Base-by-base conservation (phyloP, 2,329 filamentous ascomycete species). In the Emmonsiellopsis sp. region DNA sequence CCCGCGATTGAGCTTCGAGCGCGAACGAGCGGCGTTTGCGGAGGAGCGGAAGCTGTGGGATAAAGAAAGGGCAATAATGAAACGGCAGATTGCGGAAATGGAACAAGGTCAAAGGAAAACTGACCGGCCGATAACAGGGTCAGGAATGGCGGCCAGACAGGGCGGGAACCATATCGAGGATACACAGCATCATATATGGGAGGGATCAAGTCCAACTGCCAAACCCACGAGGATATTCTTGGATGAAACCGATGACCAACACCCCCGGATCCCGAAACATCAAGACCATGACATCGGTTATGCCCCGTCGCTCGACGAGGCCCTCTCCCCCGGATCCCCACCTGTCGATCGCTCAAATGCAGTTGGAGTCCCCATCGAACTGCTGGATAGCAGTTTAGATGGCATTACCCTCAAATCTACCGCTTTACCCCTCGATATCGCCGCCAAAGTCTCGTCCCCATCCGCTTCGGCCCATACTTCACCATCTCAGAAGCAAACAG, bases 321-420 rank as follows among this genome's bases (percentile, higher is more conserved):
- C 71, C 10, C 62, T 74, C 17, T 72, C 71, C 5, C 67, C 70
- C 4, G 62, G 63, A 44, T 62, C 66, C 37, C 68, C 60, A 49
- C 61, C 66, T 21, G 61, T 59, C 33, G 71, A 72, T 49, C 61
- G 60, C 7, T 55, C 61, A 9, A 52, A 60, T 10, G 60, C 60
- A 54, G 57, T 66, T 49, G 65, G 68, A 36, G 62, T 74, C 7
- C 73, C 72, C 2, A 72, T 75, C 53, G 71, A 74, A 58, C 68
- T 71, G 57, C 63, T 76, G 37, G 73, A 76, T 57, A 73, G 68
- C 50, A 68, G 63, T 33, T 63, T 76, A 1, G 73, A 76, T 55
- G 73, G 73, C 5, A 76, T 76, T 53, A 75, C 69, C 5, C 64
- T 75, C 49, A 75, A 74, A 53, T 74, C 72, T 3, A 70, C 71